phyloP scores from a whole-genome alignment of 2,329 filamentous ascomycete species.

The Beauveria sp. region DNA sequence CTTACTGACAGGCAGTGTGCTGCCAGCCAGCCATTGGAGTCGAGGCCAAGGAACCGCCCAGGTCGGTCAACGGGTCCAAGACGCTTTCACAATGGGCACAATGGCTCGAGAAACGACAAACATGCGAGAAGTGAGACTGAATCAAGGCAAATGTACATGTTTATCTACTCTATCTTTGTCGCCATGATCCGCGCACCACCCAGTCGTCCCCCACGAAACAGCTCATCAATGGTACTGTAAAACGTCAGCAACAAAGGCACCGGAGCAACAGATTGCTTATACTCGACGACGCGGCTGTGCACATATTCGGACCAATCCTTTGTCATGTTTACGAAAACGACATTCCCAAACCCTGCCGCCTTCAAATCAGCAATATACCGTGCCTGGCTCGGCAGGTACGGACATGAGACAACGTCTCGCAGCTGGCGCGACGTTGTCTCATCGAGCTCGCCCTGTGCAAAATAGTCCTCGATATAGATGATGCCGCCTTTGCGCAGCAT shows the following conservation, averaged over 20 bases:
- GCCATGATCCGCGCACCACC: conserved; percentile 13
- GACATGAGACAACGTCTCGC: conserved; percentile 14
- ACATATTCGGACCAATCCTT: conserved; percentile 15
- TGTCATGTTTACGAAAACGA: conserved; percentile 15
- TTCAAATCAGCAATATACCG: conserved; percentile 14
- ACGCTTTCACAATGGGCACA: neutral
- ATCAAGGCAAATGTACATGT: no score
- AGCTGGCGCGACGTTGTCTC: conserved; percentile 4
- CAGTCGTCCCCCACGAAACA: conserved; percentile 13
- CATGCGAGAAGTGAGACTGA: neutral
- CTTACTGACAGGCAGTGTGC: no score
- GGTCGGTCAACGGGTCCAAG: neutral
- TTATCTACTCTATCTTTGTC: neutral
- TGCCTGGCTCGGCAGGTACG: conserved; percentile 12
- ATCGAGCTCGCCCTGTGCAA: conserved; percentile 8
- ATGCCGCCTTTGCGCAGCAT: conserved; percentile 12
- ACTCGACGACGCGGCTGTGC: conserved; percentile 12
- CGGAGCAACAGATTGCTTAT: neutral
- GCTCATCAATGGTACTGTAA: conserved; percentile 14
- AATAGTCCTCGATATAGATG: conserved; percentile 18
- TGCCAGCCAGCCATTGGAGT: neutral
- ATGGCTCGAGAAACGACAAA: neutral
- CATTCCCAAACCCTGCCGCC: conserved; percentile 13
- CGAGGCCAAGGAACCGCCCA: neutral
- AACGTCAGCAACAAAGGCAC: conserved; percentile 13